Evolutionary conservation across 768 basidiomycete genomes (phyloP), one percentile per base, ranked within the genome.

Genomic region (Cystofilobasidium bisporidii): DNA sequence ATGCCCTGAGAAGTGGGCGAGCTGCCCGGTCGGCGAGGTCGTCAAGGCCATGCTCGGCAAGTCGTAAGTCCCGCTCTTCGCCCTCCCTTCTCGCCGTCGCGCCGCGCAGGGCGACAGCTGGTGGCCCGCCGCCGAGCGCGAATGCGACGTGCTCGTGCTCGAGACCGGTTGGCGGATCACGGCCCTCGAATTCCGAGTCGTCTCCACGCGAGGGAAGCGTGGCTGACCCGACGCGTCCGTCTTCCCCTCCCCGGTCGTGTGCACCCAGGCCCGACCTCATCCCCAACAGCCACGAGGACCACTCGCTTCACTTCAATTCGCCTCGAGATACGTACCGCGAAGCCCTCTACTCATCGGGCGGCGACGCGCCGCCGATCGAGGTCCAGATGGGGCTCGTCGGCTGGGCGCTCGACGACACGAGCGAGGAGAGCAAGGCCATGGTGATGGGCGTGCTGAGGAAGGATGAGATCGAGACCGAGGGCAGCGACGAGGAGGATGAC

Each of bases 381-480:
- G 65, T 66, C 48, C 58, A 66, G 32, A 36, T 33, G 12, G 65
- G 65, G 11, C 45, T 66, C 15, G 45, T 66, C 30, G 59, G 65
- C 14, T 66, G 65, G 65, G 65, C 65, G 32, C 60, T 66, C 26
- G 65, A 66, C 60, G 65, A 66, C 58, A 57, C 65, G 58, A 59
- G 56, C 22, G 48, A 47, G n/a, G 58, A 61, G 28, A 60, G 57
- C 17, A 26, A 61, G 32, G 36, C 47, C 58, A 53, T 53, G 45
- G 47, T 66, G 36, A 60, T 66, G 33, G 65, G 65, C 24, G 58
- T 66, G 1, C 26, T 66, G 0, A 50, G 65, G 24, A 60, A 61
- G 58, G 65, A 66, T 38, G 65, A 66, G 50, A 33, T 66, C 17
- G 64, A 60, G 36, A 32, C 57, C 10, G 65, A 61, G 18, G 65